Conservation (phyloP, 2,329 filamentous ascomycete species). For the Alternaria gaisen region DNA sequence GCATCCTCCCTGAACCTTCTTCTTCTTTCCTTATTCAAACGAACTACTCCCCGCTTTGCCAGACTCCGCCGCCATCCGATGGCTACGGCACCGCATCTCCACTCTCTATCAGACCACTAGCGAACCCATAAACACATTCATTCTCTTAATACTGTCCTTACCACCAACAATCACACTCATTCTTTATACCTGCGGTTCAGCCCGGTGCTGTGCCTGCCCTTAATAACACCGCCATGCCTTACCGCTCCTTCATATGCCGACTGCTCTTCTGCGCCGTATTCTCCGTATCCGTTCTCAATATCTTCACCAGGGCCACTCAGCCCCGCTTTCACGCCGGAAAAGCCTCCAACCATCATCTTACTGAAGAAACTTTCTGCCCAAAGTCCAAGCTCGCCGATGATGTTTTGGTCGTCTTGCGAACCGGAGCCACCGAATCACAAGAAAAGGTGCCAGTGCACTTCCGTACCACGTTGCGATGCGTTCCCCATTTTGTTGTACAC, state of each 20-base stretch:
- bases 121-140: conserved; percentile 11
- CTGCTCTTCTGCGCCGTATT: conserved; percentile 46
- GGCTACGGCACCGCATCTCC: conserved; percentile 20
- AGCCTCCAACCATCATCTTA: conserved; percentile 23
- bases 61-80: conserved; percentile 21
- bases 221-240: conserved; percentile 35
- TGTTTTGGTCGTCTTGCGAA: conserved; percentile 67
- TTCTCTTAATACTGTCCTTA: conserved; percentile 6
- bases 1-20: conserved; percentile 12
- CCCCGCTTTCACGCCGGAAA: conserved; percentile 42
- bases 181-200: conserved; percentile 17
- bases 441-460: conserved; percentile 67
- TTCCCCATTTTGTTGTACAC: conserved; percentile 64
- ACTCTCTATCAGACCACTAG: conserved; percentile 19
- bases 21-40: conserved; percentile 16
- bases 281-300: conserved; percentile 46
- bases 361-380: conserved; percentile 41
- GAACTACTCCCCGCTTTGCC: conserved; percentile 14
- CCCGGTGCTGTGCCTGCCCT: conserved; percentile 29
- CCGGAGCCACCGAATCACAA: conserved; percentile 66
- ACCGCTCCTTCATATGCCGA: conserved; percentile 44
- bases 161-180: conserved; percentile 7
- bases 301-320: conserved; percentile 43
- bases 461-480: conserved; percentile 64
- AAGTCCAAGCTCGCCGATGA: conserved; percentile 56